Conservation (phyloP, 2,329 filamentous ascomycete genomes). For the Penicillium paneum region DNA sequence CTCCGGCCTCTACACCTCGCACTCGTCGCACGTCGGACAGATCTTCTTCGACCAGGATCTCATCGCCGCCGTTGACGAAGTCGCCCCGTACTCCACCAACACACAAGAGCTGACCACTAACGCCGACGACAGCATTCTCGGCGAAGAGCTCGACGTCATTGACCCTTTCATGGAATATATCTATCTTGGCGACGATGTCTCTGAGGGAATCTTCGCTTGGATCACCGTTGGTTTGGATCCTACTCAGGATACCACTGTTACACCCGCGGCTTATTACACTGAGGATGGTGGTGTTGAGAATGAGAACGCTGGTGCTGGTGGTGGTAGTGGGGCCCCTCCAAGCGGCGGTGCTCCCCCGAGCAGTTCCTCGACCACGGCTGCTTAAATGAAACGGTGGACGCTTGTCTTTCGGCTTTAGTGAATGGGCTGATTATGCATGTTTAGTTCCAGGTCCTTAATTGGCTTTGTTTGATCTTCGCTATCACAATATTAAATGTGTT, state of each 20-base stretch:
- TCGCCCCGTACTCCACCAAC: conserved; percentile 49
- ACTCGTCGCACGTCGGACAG: conserved; percentile 61
- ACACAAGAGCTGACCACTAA: conserved; percentile 50
- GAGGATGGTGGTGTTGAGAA: conserved; percentile 36
- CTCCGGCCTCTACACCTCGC: conserved; percentile 40
- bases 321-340: conserved; percentile 12
- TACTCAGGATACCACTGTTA: conserved; percentile 29
- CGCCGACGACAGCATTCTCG: conserved; percentile 50
- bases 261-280: conserved; percentile 32
- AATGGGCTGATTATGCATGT: background rate
- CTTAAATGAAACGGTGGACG: background rate
- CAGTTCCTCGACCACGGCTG: background rate
- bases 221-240: conserved; percentile 52
- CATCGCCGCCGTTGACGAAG: conserved; percentile 50
- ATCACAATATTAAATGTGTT: no score
- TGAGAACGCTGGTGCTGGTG: conserved; percentile 17
- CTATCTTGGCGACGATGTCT: conserved; percentile 52
- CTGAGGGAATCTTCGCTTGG: conserved; percentile 55
- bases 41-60: conserved; percentile 63
- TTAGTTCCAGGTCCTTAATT: background rate
- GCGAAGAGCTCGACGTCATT: conserved; percentile 50
- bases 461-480: background rate
- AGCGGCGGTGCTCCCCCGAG: background rate
- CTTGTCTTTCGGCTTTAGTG: background rate
- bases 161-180: conserved; percentile 60